Evolutionary conservation across 495 filamentous ascomycete species (phyloP).

Genomic region (Lindgomyces ingoldianus): DNA sequence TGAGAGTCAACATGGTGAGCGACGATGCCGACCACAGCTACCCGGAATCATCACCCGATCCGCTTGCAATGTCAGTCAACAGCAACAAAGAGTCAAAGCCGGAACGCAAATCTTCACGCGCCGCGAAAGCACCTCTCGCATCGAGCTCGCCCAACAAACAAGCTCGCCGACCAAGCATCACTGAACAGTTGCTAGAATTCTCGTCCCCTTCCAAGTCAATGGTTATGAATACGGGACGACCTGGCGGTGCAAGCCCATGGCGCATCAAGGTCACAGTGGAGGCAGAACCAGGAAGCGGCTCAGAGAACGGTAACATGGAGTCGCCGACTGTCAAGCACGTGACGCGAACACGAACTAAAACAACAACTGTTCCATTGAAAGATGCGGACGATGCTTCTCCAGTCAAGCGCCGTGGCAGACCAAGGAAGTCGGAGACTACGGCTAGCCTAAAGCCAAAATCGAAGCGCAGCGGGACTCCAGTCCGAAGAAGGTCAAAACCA

Average conservation of each 20-base stretch:
- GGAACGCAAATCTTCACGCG: conserved; percentile 11
- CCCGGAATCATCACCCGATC: conserved; percentile 39
- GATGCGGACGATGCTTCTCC: conserved; percentile 35
- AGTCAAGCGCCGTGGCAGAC: conserved; percentile 37
- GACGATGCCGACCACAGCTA: conserved; percentile 28
- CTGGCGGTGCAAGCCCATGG: conserved; percentile 42
- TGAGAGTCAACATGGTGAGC: neutral
- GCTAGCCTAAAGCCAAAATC: conserved; percentile 20
- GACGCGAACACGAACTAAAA: conserved; percentile 32
- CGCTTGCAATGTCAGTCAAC: conserved; percentile 26
- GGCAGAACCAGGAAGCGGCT: conserved; percentile 41
- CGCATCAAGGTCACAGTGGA: conserved; percentile 48
- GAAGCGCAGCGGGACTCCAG: conserved; percentile 42
- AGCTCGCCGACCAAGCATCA: conserved; percentile 2
- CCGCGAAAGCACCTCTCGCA: conserved; percentile 17
- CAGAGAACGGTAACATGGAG: conserved; percentile 30
- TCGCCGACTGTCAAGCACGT: conserved; percentile 31
- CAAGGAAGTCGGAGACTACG: conserved; percentile 28
- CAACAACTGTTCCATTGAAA: conserved; percentile 41
- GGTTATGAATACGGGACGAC: conserved; percentile 38
- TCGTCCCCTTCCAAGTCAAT: conserved; percentile 45
- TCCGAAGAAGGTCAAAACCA: conserved; percentile 13
- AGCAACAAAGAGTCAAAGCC: neutral
- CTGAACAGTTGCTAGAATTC: conserved; percentile 12
- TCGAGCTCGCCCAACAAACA: conserved; percentile 31